Base-by-base conservation (phyloP, 148 eudicot species). In the Vaccinium macrocarpon region DNA sequence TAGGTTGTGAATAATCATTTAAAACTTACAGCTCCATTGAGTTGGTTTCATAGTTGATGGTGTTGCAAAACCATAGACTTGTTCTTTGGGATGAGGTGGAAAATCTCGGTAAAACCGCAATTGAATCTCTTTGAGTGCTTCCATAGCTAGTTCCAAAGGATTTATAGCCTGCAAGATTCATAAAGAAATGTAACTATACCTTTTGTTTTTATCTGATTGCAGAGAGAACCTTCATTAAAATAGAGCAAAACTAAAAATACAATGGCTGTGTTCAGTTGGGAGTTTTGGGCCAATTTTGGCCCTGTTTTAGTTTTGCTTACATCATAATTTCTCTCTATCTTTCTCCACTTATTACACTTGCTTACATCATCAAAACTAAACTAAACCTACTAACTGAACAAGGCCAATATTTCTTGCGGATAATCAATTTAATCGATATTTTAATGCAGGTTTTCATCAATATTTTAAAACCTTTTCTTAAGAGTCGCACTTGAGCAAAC, bases 41-140 rank as follows among this genome's bases (percentile, higher is more conserved):
- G 99, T 97, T 82, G 99, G 98, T 86, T 97, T 97, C 95, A 97
- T 93, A 85, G 99, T 97, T 86, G 98, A 97, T 56, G 99, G 99
- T 71, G 99, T 95, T 50, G 98, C 97, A 92, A 90, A 97, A 64
- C 93, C 93, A 87, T 97, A 97, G 61, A 91, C 90, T 85, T 91
- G 76, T 87, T 97, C 99, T 88, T 92, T 86, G 27, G 91, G 86
- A 87, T 97, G 96, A 27, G 99, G 91, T 27, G 98, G 98, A 87
- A 92, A 97, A 87, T 97, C 99, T 86, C 62, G 89, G 86, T 97
- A 97, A 85, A 97, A 97, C 75, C 94, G 90, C 71, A 78, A 73
- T 82, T 97, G 99, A 80, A 97, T 93, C 88, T 89, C 97, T 87
- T 97, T 93, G 11, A 93, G 87, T 81, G 97, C 97, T 86, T 97